Conservation (phyloP, 148 eudicot genomes). For the Pharnaceum exiguum region DNA sequence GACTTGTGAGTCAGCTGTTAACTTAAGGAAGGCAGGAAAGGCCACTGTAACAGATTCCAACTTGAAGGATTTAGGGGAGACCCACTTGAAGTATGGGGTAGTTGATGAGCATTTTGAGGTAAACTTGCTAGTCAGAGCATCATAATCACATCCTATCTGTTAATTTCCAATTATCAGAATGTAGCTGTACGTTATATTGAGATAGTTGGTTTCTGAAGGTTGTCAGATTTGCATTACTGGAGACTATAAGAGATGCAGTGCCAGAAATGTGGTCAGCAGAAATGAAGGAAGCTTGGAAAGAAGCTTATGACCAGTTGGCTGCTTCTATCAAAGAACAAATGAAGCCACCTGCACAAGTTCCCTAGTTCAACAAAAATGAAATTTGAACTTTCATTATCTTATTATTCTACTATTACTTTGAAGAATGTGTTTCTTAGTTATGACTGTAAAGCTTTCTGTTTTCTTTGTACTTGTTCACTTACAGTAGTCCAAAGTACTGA, state of each 20-base stretch:
- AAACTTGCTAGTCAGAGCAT: not conserved
- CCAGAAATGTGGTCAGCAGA: constrained; percentile 87
- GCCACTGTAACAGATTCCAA: constrained; percentile 60
- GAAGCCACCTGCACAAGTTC: constrained; percentile 33
- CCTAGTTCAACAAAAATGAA: no score
- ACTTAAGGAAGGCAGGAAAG: constrained; percentile 73
- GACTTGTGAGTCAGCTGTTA: constrained; percentile 90
- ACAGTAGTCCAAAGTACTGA: constrained; percentile 7
- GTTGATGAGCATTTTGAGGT: constrained; percentile 95
- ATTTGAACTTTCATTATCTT: no score
- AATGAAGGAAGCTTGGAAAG: constrained; percentile 85
- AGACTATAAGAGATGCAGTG: constrained; percentile 73
- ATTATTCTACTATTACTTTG: no score
- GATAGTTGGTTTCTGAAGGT: constrained; percentile 33
- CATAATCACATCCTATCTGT: not conserved
- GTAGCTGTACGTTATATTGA: not conserved
- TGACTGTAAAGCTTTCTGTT: no score
- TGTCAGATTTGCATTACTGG: constrained; percentile 73
- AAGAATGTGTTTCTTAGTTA: no score
- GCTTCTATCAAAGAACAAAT: constrained; percentile 76
- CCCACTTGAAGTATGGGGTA: constrained; percentile 70
- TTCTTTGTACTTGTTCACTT: not conserved
- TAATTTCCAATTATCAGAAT: not conserved
- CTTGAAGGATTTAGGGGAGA: constrained; percentile 52
- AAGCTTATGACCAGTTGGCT: constrained; percentile 72